Percentiles rank a stretch among this genome's conserved stretches.
Conservation (phyloP, 2,329 filamentous ascomycete genomes). For the Aschersonia sp. region DNA sequence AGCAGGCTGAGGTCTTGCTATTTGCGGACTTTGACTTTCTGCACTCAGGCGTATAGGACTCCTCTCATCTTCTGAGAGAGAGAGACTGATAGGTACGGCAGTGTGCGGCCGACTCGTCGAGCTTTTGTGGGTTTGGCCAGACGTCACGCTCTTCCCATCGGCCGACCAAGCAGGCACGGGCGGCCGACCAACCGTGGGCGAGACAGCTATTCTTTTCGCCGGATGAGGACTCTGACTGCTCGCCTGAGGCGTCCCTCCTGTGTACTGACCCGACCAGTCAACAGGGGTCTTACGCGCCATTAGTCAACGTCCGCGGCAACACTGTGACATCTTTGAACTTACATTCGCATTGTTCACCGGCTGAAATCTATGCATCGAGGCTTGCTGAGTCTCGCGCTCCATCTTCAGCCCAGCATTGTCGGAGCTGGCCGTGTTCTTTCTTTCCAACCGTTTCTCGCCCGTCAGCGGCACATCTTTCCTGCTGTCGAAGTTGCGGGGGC, state of each 20-base stretch:
- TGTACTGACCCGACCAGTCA: conserved; percentile 27
- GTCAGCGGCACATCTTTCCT: conserved; percentile 72
- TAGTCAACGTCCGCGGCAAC: background rate
- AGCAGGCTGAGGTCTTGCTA: conserved; percentile 22
- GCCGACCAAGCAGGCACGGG: conserved; percentile 37
- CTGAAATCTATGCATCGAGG: conserved; percentile 15
- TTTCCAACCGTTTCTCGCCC: conserved; percentile 31
- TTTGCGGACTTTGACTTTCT: conserved; percentile 35
- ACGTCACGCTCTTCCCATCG: conserved; percentile 15
- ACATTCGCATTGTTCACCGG: conserved; percentile 20
- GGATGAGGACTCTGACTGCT: conserved; percentile 27
- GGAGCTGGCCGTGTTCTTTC: conserved; percentile 24
- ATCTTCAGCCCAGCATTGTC: conserved; percentile 17
- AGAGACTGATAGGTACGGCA: conserved; percentile 33
- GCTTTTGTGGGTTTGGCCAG: conserved; percentile 8
- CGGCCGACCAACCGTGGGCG: conserved; percentile 34
- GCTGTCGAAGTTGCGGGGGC: conserved; percentile 86
- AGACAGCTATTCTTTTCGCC: conserved; percentile 37
- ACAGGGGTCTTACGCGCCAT: conserved; percentile 11
- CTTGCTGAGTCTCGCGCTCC: conserved; percentile 17
- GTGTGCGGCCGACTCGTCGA: conserved; percentile 12
- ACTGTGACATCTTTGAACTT: conserved; percentile 4
- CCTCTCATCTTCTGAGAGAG: conserved; percentile 45
- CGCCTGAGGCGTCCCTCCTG: conserved; percentile 20
- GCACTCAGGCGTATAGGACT: conserved; percentile 37